Conservation (phyloP, 129 eudicot genomes). For the Flaveria bidentis region DNA sequence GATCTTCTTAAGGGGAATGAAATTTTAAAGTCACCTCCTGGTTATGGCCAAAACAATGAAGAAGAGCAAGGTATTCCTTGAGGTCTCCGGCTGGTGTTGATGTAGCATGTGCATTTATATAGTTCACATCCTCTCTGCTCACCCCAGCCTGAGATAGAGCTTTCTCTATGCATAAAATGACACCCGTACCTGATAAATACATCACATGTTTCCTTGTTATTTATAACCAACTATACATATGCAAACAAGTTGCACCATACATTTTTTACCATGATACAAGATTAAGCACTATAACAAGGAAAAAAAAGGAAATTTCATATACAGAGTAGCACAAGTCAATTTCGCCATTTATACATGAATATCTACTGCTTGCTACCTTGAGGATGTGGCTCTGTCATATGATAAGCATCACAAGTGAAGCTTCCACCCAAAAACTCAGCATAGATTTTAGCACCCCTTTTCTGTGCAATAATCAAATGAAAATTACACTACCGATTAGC, state of each 20-base stretch:
- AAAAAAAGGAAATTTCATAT: not conserved
- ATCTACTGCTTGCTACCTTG: constrained; percentile 52
- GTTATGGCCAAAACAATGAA: constrained; percentile 87
- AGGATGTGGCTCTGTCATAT: constrained; percentile 98
- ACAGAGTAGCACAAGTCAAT: too few species aligned
- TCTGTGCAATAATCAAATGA: constrained; percentile 42
- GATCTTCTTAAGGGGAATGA: constrained; percentile 13
- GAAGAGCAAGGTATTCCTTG: constrained; percentile 82
- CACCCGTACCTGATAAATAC: constrained; percentile 63
- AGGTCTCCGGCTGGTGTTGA: constrained; percentile 95
- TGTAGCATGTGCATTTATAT: constrained; percentile 96
- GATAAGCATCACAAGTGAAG: constrained; percentile 96
- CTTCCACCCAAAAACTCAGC: constrained; percentile 99
- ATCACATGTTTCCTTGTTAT: constrained; percentile 15
- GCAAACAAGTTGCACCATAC: not conserved
- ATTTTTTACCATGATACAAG: not conserved
- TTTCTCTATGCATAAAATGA: constrained; percentile 84
- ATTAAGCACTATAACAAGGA: not conserved
- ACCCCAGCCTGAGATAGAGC: constrained; percentile 92
- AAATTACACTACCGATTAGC: not conserved
- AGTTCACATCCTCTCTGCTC: constrained; percentile 88
- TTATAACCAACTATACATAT: not conserved
- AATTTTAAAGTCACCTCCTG: constrained; percentile 55
- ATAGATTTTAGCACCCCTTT: constrained; percentile 82
- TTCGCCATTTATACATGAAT: not conserved